Base-by-base conservation (phyloP, 202 grass and related monocot species). In the Bolboschoenoplectus hybrid region DNA sequence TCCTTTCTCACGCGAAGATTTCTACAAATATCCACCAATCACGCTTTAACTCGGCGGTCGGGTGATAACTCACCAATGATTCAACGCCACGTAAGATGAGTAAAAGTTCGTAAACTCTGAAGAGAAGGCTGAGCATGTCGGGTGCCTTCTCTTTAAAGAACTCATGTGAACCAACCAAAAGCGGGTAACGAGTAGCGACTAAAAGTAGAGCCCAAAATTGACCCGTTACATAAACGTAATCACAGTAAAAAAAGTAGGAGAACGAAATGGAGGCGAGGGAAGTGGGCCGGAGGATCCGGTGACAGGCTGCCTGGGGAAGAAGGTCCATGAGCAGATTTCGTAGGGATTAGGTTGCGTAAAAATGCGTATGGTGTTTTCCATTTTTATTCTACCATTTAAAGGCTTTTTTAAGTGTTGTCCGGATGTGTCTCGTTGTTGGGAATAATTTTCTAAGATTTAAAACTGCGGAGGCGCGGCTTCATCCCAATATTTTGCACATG, bases 321-420 rank as follows among this genome's bases (percentile, higher is more conserved):
- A 81, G 9, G 9, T 56, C 74, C 74, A 36, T 57, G 5, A 19
- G 40, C 60, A 63, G 11, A 82, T 82, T 82, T 67, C 55, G 74
- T 41, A 79, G 7, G 52, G 52, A 79, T 79, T 79, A 79, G 52
- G 74, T 58, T 79, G 63, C 80, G 35, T 47, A 51, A 79, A 35
- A 52, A 41, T 79, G 63, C 80, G 35, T 47, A 51, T 51, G n/a
- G 40, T 66, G 44, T 67, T 66, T 49, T 66, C 12, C 16, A 4
- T 84, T 56, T 70, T 67, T 52, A 62, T 58, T 62, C 44, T 84
- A 56, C 81, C 45, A 70, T 57, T 84, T 10, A 26, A 26, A 26
- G 26, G 26, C 26, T 26, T 26, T 26, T 26, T 26, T 26, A 26
- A 26, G 26, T 26, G 26, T 26, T 26, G 26, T 26, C 26, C 26